A percentile compares a stretch with the other conserved stretches of the same genome.
Conservation (phyloP, 805 yeast species). For the Cyberlindnera nakhonratchasimensis region DNA sequence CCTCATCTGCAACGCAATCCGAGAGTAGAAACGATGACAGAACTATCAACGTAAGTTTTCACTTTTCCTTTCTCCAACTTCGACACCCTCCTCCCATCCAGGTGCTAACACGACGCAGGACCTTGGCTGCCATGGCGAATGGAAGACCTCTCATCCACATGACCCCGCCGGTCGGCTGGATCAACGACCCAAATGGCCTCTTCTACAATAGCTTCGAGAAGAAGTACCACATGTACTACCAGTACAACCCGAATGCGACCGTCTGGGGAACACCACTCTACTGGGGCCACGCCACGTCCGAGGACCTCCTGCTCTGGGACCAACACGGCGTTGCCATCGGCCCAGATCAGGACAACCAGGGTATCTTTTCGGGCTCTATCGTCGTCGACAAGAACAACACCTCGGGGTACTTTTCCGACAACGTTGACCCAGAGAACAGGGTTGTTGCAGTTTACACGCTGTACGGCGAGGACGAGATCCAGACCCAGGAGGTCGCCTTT, state of each 20-base stretch:
- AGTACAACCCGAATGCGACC: conserved; percentile 34
- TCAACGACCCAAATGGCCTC: conserved; percentile 45
- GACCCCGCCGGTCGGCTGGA: conserved; percentile 36
- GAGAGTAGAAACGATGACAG: too few species aligned
- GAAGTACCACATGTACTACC: conserved; percentile 37
- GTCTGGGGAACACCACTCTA: conserved; percentile 34
- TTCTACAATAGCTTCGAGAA: conserved; percentile 31
- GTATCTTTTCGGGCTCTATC: conserved; percentile 36
- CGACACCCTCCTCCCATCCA: too few species aligned
- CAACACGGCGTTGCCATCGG: conserved; percentile 33
- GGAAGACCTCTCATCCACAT: conserved; percentile 26
- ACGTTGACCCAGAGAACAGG: conserved; percentile 30
- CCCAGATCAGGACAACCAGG: conserved; percentile 28
- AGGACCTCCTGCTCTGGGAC: conserved; percentile 34
- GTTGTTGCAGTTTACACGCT: conserved; percentile 37
- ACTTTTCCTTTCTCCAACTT: too few species aligned
- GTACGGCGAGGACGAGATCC: conserved; percentile 19
- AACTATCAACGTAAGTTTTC: neutral
- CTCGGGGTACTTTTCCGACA: conserved; percentile 32
- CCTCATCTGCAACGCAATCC: too few species aligned
- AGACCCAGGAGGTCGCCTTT: conserved; percentile 34
- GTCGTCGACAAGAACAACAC: conserved; percentile 38
- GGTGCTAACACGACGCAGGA: too few species aligned
- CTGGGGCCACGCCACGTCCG: conserved; percentile 42
- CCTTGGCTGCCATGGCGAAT: neutral